These are phyloP conservation scores for Gastrolobium bilobum DNA, from an alignment of 306 rosid species.

Conservation along the genomic window DNA sequence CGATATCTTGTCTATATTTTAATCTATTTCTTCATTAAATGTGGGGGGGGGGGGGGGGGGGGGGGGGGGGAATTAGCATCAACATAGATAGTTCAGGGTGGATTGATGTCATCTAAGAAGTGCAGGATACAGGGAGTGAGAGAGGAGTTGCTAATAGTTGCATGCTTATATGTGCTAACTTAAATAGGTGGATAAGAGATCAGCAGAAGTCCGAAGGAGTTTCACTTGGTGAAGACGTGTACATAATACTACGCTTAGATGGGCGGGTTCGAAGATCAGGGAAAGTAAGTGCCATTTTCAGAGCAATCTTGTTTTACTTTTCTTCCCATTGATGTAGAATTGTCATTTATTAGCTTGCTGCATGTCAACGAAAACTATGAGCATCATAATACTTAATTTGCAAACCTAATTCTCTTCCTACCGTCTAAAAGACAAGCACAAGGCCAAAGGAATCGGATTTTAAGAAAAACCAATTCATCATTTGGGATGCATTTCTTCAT, in stretches of 20 bases:
- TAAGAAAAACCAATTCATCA: conserved; percentile 25
- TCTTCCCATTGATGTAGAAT: conserved; percentile 31
- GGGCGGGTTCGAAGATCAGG: conserved; percentile 99
- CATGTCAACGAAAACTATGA: conserved; percentile 29
- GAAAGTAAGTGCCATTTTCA: conserved; percentile 65
- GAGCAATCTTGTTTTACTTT: conserved; percentile 22
- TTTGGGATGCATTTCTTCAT: conserved; percentile 10
- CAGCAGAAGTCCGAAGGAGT: conserved; percentile 95
- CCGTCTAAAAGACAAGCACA: neutral
- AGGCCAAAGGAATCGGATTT: conserved; percentile 11
- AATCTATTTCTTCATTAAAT: neutral
- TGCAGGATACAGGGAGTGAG: neutral
- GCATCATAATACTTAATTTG: neutral
- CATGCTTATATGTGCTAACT: conserved; percentile 38
- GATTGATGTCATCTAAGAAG: conserved; percentile 26
- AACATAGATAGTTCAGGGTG: conserved; percentile 26
- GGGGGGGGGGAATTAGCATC: conserved; percentile 26
- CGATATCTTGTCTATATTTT: conserved; percentile 31
- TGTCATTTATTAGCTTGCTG: conserved; percentile 21
- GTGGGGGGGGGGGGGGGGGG: conserved; percentile 3
- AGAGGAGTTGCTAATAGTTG: conserved; percentile 39
- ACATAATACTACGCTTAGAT: conserved; percentile 87
- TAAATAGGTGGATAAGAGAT: conserved; percentile 90
- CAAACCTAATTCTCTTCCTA: neutral
- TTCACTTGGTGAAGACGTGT: conserved; percentile 87